These are phyloP conservation scores for Cercospora sp. DNA, from an alignment of 2,329 filamentous ascomycete species.

Conservation along the genomic window DNA sequence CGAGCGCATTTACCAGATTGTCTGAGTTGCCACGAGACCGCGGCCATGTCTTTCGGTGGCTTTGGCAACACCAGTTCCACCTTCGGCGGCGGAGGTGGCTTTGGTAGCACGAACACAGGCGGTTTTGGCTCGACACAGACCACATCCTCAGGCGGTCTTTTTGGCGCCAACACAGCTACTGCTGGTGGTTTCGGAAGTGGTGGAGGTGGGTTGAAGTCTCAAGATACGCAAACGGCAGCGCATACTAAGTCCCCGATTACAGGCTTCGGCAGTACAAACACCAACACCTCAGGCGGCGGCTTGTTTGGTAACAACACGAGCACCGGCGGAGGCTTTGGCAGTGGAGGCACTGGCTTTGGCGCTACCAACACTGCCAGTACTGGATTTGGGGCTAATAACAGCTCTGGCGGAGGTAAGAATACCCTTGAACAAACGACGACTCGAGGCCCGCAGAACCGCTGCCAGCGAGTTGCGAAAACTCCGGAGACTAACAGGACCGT, in stretches of 20 bases:
- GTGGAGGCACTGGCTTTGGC: constrained; percentile 32
- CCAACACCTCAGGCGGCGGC: constrained; percentile 36
- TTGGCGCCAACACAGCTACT: constrained; percentile 34
- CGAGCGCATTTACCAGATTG: constrained; percentile 31
- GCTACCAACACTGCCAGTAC: constrained; percentile 32
- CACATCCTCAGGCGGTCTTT: constrained; percentile 28
- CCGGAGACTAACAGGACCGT: constrained; percentile 13
- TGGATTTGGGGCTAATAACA: constrained; percentile 43
- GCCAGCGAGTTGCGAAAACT: neutral
- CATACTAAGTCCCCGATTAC: constrained; percentile 31
- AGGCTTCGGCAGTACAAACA: constrained; percentile 30
- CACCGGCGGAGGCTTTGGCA: constrained; percentile 31
- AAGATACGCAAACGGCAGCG: constrained; percentile 26
- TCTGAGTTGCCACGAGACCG: neutral
- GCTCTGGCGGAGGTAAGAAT: constrained; percentile 33
- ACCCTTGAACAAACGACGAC: constrained; percentile 21
- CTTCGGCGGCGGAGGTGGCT: constrained; percentile 28
- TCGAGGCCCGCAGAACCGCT: neutral
- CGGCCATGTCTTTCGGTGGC: constrained; percentile 27
- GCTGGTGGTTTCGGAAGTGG: constrained; percentile 30
- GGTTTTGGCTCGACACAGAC: constrained; percentile 30
- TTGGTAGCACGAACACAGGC: constrained; percentile 26
- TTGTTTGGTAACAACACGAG: constrained; percentile 35
- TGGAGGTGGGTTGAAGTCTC: constrained; percentile 24
- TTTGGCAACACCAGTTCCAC: constrained; percentile 27